Percentiles rank a stretch among this genome's conserved stretches.
Conservation (phyloP, 192 early-diverging fungal species). For the Lobosporangium transversale region DNA sequence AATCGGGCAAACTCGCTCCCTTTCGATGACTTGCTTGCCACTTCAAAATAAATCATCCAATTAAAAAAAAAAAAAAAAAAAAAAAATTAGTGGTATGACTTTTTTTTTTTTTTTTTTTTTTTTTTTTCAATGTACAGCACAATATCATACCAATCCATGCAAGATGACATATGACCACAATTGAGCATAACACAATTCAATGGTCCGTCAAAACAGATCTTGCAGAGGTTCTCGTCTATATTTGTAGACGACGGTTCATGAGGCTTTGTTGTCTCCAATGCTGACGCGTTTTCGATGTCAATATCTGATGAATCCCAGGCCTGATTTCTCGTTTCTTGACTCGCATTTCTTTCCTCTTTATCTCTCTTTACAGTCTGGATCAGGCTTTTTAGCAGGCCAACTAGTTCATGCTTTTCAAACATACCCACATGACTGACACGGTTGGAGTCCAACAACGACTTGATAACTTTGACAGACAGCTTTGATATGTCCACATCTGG, state of each 20-base stretch:
- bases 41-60: slow-evolving; percentile 13
- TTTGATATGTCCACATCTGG: slow-evolving; percentile 6
- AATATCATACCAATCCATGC: slow-evolving; percentile 68
- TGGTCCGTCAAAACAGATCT: slow-evolving; percentile 81
- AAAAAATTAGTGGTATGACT: background rate
- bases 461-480: slow-evolving; percentile 66
- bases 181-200: slow-evolving; percentile 86
- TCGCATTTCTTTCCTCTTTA: background rate
- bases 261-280: background rate
- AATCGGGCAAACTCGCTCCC: slow-evolving; percentile 78
- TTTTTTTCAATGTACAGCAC: background rate
- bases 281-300: background rate
- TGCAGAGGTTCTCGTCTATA: slow-evolving; percentile 72
- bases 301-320: too few species aligned
- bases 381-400: slow-evolving; percentile 67
- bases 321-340: too few species aligned
- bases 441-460: slow-evolving; percentile 69
- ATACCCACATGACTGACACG: slow-evolving; percentile 71
- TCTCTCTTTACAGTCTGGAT: too few species aligned
- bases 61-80: background rate
- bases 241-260: background rate
- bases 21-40: slow-evolving; percentile 50
- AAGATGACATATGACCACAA: slow-evolving; percentile 86
- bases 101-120: background rate
- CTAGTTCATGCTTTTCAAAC: slow-evolving; percentile 80